phyloP scores from a whole-genome alignment of 1,284 basidiomycete genomes.

The Amylostereum areolatum region DNA sequence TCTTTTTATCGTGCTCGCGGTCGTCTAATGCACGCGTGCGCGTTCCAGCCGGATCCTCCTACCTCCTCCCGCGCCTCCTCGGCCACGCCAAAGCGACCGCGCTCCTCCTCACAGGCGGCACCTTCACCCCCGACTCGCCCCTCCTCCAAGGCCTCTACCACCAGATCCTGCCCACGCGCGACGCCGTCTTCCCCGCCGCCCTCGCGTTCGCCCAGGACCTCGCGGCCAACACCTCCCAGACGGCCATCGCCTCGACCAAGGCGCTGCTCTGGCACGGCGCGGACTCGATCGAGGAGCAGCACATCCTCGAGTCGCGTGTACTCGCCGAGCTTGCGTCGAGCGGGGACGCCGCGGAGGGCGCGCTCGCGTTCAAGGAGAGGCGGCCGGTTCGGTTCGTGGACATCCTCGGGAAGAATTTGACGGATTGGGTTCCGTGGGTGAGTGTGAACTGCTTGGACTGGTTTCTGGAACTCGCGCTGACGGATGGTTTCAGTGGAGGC shows the following conservation, averaged over 20 bases:
- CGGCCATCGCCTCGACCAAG: conserved; percentile 45
- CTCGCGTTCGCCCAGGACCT: conserved; percentile 46
- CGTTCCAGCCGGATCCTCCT: conserved; percentile 39
- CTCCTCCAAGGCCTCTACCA: conserved; percentile 40
- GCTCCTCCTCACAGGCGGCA: conserved; percentile 43
- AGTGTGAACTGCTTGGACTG: conserved; percentile 9
- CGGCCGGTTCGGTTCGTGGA: conserved; percentile 39
- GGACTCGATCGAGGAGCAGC: conserved; percentile 45
- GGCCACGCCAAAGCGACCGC: conserved; percentile 45
- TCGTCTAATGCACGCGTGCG: background rate
- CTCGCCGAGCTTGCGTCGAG: conserved; percentile 33
- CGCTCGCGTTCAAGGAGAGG: conserved; percentile 41
- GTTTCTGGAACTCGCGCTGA: no score
- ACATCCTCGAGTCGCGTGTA: conserved; percentile 44
- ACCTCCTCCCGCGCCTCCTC: conserved; percentile 47
- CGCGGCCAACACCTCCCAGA: conserved; percentile 42
- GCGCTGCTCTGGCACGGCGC: conserved; percentile 44
- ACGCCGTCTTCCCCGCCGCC: conserved; percentile 46
- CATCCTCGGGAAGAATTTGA: conserved; percentile 31
- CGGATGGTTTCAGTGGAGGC: conserved; percentile 28
- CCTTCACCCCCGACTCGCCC: conserved; percentile 38
- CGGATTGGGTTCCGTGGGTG: conserved; percentile 48
- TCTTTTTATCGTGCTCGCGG: background rate
- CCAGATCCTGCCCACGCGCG: conserved; percentile 38
- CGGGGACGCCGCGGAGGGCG: conserved; percentile 42